Percentiles rank a stretch among this genome's conserved stretches.
phyloP scores from a whole-genome alignment of 179 eudicot genomes.

The Silene coronaria region DNA sequence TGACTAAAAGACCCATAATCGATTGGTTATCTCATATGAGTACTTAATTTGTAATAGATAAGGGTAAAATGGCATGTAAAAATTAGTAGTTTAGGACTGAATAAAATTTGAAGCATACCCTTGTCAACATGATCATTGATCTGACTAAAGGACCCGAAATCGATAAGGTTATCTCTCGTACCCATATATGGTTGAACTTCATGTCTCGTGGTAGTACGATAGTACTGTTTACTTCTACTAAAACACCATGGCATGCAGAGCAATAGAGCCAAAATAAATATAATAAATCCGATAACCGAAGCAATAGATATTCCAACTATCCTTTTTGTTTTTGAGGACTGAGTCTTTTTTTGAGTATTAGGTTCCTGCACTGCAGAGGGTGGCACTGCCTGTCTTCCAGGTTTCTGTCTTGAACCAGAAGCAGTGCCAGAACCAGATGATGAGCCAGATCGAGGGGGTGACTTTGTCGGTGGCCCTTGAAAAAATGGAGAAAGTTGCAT shows the following conservation, averaged over 20 bases:
- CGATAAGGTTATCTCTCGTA: slow-evolving; percentile 29
- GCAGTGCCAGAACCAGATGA: slow-evolving; percentile 21
- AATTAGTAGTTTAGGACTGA: background rate
- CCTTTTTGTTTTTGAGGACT: slow-evolving; percentile 42
- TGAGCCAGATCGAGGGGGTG: slow-evolving; percentile 33
- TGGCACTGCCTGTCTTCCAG: slow-evolving; percentile 47
- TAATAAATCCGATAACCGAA: slow-evolving; percentile 48
- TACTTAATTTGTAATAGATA: too few relatives aligned
- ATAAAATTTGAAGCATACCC: slow-evolving; percentile 9
- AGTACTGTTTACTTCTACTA: slow-evolving; percentile 38
- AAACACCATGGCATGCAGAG: slow-evolving; percentile 60
- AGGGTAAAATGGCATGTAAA: too few relatives aligned
- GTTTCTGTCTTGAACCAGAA: slow-evolving; percentile 42
- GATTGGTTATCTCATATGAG: slow-evolving; percentile 22
- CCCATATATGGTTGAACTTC: slow-evolving; percentile 64
- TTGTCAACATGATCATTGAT: slow-evolving; percentile 18
- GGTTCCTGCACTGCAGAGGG: slow-evolving; percentile 46
- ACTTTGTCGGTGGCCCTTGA: slow-evolving; percentile 25
- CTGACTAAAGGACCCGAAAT: slow-evolving; percentile 11
- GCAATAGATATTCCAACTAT: slow-evolving; percentile 66
- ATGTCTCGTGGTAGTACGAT: slow-evolving; percentile 46
- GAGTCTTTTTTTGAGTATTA: slow-evolving; percentile 35
- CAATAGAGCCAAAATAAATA: slow-evolving; percentile 52
- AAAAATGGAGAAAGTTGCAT: slow-evolving; percentile 26
- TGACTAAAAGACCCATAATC: slow-evolving; percentile 12